Evolutionary conservation across 805 yeast genomes (phyloP), one percentile per base, ranked within the genome.

Genomic region (Lachancea thermotolerans): DNA sequence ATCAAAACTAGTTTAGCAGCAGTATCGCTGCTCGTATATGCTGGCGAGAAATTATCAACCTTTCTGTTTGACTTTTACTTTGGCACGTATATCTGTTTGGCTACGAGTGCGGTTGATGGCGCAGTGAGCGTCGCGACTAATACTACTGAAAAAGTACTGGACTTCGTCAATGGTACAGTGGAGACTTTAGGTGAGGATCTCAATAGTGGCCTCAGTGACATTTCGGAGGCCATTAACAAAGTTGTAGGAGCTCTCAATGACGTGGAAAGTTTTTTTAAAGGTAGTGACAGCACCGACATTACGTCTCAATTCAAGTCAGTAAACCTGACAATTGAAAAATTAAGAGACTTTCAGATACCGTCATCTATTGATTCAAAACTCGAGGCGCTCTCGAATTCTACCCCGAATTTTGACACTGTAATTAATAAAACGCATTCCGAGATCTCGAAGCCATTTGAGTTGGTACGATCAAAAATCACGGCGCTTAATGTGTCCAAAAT

Each of bases 71-170:
- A 89, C 29, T 55, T 91, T 51, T 76, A 84, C 39, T 62, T 89
- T 2, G 98, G 97, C 0, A 93, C 98, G 0, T 87, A 86, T 63
- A 82, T 84, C 0, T 93, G 99, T 62, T 68, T 93, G 11, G 60
- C 88, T 11, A 78, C 85, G 0, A 81, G 93, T 4, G 78, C 89
- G 0, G 70, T 90, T 6, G 81, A 78, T 55, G 86, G 90, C 2
- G 74, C 85, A 0, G 82, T 81, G 1, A 79, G 78, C 52, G 78
- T 80, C 28, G 95, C 95, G 0, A 60, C 85, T 1, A 83, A 85
- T 57, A 77, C 87, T 0, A 80, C 95, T 0, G 85, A 83, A 53
- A 58, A 74, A 1, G 68, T 87, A 1, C 71, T 89, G 7, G 59
- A 61, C 3, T 65, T 72, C 16, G 85, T 88, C 2, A 88, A 90